Conservation (phyloP, 2,329 filamentous ascomycete genomes). For the Apiospora aurea region DNA sequence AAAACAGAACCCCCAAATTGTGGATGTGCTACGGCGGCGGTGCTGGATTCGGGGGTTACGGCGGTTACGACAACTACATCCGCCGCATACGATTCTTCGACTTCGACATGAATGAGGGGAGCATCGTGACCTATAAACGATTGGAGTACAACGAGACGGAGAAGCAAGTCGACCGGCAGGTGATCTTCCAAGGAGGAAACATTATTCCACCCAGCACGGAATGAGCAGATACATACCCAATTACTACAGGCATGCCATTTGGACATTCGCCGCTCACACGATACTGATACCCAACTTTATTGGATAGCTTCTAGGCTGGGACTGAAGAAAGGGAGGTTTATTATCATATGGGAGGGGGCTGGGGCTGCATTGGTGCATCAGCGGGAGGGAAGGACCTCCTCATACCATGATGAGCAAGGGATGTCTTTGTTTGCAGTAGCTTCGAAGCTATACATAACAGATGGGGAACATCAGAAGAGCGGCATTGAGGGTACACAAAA, state of each 20-base stretch:
- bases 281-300: constrained; percentile 14
- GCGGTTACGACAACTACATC: constrained; percentile 85
- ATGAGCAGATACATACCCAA: not conserved
- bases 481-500: not conserved
- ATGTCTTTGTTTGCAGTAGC: not conserved
- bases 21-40: constrained; percentile 99
- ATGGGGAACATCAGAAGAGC: not conserved
- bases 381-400: not conserved
- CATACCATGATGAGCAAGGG: not conserved
- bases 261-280: not conserved
- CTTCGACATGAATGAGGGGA: constrained; percentile 87
- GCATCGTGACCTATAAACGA: constrained; percentile 92
- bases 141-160: constrained; percentile 71
- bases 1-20: constrained; percentile 68
- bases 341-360: not conserved
- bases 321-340: not conserved
- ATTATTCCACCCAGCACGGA: constrained; percentile 36
- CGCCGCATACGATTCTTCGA: constrained; percentile 89
- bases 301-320: not conserved
- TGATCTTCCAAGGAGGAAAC: constrained; percentile 69
- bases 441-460: not conserved
- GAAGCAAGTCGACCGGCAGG: constrained; percentile 66
- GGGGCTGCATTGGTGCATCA: not conserved
- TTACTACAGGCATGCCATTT: not conserved
- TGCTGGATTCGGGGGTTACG: constrained; percentile 92